phyloP scores from a whole-genome alignment of 1,284 basidiomycete genomes.

The Ustilago tritici region DNA sequence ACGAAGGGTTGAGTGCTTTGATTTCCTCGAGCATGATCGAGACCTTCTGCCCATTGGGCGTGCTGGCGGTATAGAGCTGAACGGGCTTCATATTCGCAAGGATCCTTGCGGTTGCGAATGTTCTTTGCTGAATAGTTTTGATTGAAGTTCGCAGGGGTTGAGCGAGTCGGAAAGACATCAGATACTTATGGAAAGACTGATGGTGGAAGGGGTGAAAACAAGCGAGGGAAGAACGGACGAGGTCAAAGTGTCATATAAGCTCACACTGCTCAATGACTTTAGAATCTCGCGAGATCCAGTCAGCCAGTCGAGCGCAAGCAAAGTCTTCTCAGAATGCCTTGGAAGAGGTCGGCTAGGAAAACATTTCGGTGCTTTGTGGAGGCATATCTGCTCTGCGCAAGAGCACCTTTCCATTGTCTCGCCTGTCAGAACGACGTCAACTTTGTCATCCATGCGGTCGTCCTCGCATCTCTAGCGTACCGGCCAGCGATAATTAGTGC shows the following conservation, averaged over 20 bases:
- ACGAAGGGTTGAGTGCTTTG: slow-evolving; percentile 53
- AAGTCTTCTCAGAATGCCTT: background rate
- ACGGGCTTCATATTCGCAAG: slow-evolving; percentile 50
- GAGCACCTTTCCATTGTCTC: background rate
- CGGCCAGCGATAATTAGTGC: background rate
- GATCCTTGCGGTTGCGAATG: slow-evolving; percentile 11
- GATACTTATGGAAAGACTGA: slow-evolving; percentile 79
- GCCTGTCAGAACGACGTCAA: background rate
- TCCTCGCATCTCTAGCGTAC: background rate
- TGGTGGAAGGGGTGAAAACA: slow-evolving; percentile 84
- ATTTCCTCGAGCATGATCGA: slow-evolving; percentile 93
- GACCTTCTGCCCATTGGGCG: slow-evolving; percentile 88
- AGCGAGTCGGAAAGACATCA: slow-evolving; percentile 73
- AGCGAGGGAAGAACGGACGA: background rate
- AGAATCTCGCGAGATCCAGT: background rate
- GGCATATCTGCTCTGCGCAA: background rate
- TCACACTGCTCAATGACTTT: background rate
- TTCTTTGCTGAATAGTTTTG: background rate
- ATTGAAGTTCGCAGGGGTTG: slow-evolving; percentile 1
- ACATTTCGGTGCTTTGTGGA: background rate
- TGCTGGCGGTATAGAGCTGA: slow-evolving; percentile 54
- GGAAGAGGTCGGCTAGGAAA: background rate
- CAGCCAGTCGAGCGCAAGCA: background rate
- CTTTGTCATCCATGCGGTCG: background rate
- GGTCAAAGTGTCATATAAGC: slow-evolving; percentile 1